Evolutionary conservation across 768 basidiomycete species (phyloP).

Genomic region (Mycena alexandri): DNA sequence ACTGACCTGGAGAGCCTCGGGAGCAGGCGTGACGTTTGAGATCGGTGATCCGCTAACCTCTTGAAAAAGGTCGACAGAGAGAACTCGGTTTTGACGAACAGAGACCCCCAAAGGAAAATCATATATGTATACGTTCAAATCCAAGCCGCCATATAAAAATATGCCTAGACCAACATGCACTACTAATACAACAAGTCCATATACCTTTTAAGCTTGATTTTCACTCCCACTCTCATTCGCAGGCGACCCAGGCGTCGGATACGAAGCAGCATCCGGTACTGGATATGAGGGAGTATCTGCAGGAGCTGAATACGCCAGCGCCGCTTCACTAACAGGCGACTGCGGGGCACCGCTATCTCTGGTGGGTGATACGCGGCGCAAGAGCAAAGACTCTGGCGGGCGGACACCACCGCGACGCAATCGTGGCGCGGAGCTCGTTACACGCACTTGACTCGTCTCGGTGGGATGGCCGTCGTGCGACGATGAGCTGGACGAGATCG

Average conservation of each 20-base stretch:
- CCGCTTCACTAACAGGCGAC: constrained; percentile 21
- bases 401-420: constrained; percentile 77
- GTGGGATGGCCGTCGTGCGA: constrained; percentile 37
- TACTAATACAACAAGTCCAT: constrained; percentile 3
- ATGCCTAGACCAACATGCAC: neutral
- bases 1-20: no score
- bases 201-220: constrained; percentile 2
- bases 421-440: constrained; percentile 54
- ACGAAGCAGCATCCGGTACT: constrained; percentile 50
- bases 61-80: no score
- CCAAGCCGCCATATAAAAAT: neutral
- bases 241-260: constrained; percentile 64
- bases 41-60: no score
- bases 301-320: constrained; percentile 15
- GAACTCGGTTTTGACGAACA: no score
- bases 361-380: constrained; percentile 59
- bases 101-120: no score
- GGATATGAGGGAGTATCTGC: neutral
- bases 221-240: constrained; percentile 33
- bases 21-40: no score
- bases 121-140: neutral
- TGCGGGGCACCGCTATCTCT: constrained; percentile 18
- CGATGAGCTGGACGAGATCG: constrained; percentile 29
- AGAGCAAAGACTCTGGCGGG: constrained; percentile 71
- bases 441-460: constrained; percentile 53